A percentile compares a stretch with the other conserved stretches of the same genome.
Conservation (phyloP, 441 rosid genomes). For the Erysimum pusillum region DNA sequence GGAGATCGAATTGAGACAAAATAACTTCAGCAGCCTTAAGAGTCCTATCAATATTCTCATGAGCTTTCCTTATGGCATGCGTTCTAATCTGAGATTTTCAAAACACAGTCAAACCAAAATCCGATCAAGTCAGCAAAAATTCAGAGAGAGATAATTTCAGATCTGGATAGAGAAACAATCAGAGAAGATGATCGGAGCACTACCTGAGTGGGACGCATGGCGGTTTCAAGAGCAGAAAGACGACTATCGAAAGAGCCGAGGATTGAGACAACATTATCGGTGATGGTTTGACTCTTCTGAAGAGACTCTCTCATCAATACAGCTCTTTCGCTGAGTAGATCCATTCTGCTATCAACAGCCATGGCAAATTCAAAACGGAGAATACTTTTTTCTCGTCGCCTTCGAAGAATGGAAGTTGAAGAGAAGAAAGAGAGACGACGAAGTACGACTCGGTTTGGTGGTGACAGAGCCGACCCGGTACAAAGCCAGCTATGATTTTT, state of each 20-base stretch:
- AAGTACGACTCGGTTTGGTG: slow-evolving; percentile 38
- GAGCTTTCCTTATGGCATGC: slow-evolving; percentile 93
- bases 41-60: slow-evolving; percentile 93
- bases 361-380: slow-evolving; percentile 12
- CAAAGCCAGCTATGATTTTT: slow-evolving; percentile 27
- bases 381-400: slow-evolving; percentile 3
- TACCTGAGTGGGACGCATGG: slow-evolving; percentile 99
- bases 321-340: slow-evolving; percentile 81
- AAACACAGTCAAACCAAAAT: slow-evolving; percentile 43
- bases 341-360: slow-evolving; percentile 58
- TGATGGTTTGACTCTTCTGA: slow-evolving; percentile 84
- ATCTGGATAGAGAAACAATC: slow-evolving; percentile 23
- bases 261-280: slow-evolving; percentile 84
- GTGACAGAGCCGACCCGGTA: slow-evolving; percentile 25
- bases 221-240: slow-evolving; percentile 95
- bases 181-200: slow-evolving; percentile 14
- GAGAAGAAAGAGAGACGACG: slow-evolving; percentile 40
- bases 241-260: slow-evolving; percentile 98
- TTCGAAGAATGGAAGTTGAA: slow-evolving; percentile 21
- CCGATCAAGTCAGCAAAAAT: slow-evolving; percentile 40
- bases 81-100: slow-evolving; percentile 76
- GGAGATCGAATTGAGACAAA: slow-evolving; percentile 80
- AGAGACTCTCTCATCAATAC: slow-evolving; percentile 80
- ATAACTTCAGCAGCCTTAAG: slow-evolving; percentile 89
- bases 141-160: slow-evolving; percentile 20